phyloP scores from a whole-genome alignment of 2,329 filamentous ascomycete genomes.

The Xylariaceae sp. region DNA sequence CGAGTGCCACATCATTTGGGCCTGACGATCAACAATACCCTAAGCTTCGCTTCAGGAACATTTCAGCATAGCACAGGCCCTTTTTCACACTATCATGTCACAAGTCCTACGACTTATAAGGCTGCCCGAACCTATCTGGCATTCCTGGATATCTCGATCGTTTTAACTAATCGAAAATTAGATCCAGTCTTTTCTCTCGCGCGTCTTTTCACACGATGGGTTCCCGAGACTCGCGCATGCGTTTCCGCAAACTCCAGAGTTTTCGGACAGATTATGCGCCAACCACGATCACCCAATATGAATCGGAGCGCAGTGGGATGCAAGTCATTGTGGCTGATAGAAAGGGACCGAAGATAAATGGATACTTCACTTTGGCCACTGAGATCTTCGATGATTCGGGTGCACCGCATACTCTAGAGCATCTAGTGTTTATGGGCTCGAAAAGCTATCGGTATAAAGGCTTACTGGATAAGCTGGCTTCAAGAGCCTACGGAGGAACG shows the following conservation, averaged over 20 bases:
- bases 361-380: slow-evolving; percentile 91
- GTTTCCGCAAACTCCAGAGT: slow-evolving; percentile 78
- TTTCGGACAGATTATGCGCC: slow-evolving; percentile 90
- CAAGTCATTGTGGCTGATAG: slow-evolving; percentile 87
- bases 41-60: slow-evolving; percentile 13
- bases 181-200: slow-evolving; percentile 9
- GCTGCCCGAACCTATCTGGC: not conserved
- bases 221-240: slow-evolving; percentile 42
- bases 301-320: slow-evolving; percentile 91
- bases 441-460: slow-evolving; percentile 93
- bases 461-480: slow-evolving; percentile 87
- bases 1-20: slow-evolving; percentile 20
- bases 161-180: slow-evolving; percentile 4
- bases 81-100: not conserved
- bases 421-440: slow-evolving; percentile 83
- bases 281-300: slow-evolving; percentile 87
- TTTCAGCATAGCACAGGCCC: not conserved
- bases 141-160: not conserved
- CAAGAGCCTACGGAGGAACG: slow-evolving; percentile 84
- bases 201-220: slow-evolving; percentile 46
- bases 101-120: not conserved
- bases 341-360: slow-evolving; percentile 88
- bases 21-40: slow-evolving; percentile 12
- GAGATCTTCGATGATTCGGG: slow-evolving; percentile 98
- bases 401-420: slow-evolving; percentile 80